A percentile compares a stretch with the other conserved stretches of the same genome.
phyloP scores from a whole-genome alignment of 2,329 filamentous ascomycete genomes.

The Cordyceps fumosorosea region DNA sequence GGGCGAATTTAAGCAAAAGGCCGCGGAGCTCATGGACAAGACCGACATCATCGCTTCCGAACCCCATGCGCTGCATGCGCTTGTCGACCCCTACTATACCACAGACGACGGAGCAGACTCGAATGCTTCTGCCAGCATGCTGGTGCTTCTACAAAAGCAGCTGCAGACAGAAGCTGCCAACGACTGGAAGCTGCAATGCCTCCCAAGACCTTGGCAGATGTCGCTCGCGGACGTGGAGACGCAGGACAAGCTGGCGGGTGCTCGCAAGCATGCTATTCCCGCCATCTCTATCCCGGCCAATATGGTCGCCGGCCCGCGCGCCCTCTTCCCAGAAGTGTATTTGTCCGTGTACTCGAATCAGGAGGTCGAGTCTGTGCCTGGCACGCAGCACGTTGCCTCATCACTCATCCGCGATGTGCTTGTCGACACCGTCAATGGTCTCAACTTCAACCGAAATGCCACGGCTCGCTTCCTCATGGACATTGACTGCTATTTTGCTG shows the following conservation, averaged over 20 bases:
- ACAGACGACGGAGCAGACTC: conserved; percentile 57
- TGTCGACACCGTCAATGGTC: conserved; percentile 85
- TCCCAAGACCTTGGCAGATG: conserved; percentile 63
- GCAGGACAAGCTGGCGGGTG: conserved; percentile 51
- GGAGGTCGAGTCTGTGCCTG: conserved; percentile 85
- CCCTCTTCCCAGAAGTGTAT: conserved; percentile 87
- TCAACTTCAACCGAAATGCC: conserved; percentile 86
- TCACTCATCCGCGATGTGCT: conserved; percentile 80
- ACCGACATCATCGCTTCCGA: conserved; percentile 92
- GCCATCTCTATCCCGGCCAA: conserved; percentile 67
- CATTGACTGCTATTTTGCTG: conserved; percentile 88
- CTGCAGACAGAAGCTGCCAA: conserved; percentile 68
- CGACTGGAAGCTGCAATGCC: conserved; percentile 66
- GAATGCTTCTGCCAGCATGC: conserved; percentile 59
- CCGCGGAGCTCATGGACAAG: conserved; percentile 77
- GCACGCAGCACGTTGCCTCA: conserved; percentile 66
- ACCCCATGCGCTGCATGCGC: conserved; percentile 72
- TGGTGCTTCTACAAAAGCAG: conserved; percentile 79
- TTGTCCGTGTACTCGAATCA: conserved; percentile 88
- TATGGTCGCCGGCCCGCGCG: conserved; percentile 65
- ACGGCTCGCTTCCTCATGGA: conserved; percentile 88
- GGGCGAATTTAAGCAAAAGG: conserved; percentile 63
- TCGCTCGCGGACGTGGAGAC: conserved; percentile 53
- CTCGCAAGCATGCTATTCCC: conserved; percentile 72
- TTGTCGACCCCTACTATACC: conserved; percentile 78